Conservation (phyloP, 805 yeast species). For the Blastobotrys terrestris region DNA sequence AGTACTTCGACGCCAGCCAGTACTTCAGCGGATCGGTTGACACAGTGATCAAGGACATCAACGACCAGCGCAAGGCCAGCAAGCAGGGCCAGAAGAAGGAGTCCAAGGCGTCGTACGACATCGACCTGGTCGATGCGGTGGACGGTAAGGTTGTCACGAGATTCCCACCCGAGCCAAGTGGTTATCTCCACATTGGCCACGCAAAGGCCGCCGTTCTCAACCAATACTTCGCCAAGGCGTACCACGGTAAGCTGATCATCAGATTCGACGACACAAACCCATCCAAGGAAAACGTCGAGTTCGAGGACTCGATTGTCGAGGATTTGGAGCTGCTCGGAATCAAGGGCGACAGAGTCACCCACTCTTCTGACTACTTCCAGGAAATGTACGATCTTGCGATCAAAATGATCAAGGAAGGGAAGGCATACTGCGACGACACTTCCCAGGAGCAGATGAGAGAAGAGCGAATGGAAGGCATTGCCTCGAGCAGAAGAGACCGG, state of each 20-base stretch:
- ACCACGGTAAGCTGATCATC: conserved; percentile 93
- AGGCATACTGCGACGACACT: conserved; percentile 97
- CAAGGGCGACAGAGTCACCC: conserved; percentile 82
- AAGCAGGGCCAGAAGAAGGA: conserved; percentile 70
- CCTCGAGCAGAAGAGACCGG: conserved; percentile 88
- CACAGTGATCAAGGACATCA: conserved; percentile 57
- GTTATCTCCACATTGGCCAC: conserved; percentile 98
- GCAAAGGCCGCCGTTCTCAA: conserved; percentile 97
- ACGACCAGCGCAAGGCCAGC: conserved; percentile 66
- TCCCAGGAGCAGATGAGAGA: conserved; percentile 94
- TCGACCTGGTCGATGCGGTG: conserved; percentile 84
- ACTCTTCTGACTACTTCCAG: conserved; percentile 90
- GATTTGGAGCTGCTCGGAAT: conserved; percentile 87
- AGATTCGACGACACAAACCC: conserved; percentile 99
- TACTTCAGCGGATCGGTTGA: conserved; percentile 68
- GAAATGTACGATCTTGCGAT: conserved; percentile 83
- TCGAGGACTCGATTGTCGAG: conserved; percentile 88
- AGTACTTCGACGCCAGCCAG: conserved; percentile 59
- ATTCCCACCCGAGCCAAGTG: conserved; percentile 99
- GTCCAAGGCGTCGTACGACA: conserved; percentile 93
- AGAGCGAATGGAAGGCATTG: conserved; percentile 96
- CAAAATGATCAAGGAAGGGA: conserved; percentile 86
- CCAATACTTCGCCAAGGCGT: conserved; percentile 92
- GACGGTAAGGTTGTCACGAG: conserved; percentile 96
- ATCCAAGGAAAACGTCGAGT: conserved; percentile 90